These are phyloP conservation scores for Phytopythium aichiense DNA, from an alignment of 352 stramenopile genomes.

Conservation along the genomic window DNA sequence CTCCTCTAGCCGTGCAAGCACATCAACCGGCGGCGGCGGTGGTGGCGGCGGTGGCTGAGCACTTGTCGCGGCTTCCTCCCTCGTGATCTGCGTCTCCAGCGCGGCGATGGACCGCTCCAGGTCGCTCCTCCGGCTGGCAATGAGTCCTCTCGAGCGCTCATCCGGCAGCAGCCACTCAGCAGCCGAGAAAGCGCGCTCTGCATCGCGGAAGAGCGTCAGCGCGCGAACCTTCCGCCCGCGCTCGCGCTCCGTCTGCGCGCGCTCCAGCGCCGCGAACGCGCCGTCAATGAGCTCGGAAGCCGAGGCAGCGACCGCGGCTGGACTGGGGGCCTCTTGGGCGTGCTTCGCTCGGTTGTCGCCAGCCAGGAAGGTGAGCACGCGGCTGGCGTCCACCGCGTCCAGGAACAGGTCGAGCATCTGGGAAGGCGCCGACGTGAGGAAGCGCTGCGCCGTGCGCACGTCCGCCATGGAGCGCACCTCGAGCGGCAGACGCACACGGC, in stretches of 20 bases:
- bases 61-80: neutral
- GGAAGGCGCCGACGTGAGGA: constrained; percentile 37
- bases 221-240: constrained; percentile 4
- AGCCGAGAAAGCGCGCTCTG: constrained; percentile 27
- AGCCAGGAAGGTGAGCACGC: constrained; percentile 18
- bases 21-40: constrained; percentile 14
- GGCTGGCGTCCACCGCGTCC: constrained; percentile 17
- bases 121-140: constrained; percentile 24
- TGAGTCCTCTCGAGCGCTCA: constrained; percentile 30
- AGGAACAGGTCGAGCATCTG: constrained; percentile 37
- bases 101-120: constrained; percentile 26
- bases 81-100: constrained; percentile 9
- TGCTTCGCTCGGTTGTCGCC: neutral
- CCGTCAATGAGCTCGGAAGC: constrained; percentile 26
- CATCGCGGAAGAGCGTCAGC: constrained; percentile 27
- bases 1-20: constrained; percentile 32
- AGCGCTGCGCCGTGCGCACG: constrained; percentile 28
- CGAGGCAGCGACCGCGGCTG: neutral
- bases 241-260: constrained; percentile 18
- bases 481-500: constrained; percentile 19
- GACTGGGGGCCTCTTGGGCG: too few relatives aligned
- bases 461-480: constrained; percentile 40
- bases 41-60: neutral
- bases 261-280: constrained; percentile 33
- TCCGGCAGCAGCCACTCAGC: constrained; percentile 31